Conservation (phyloP, 148 eudicot genomes). For the Agrostemma githago region DNA sequence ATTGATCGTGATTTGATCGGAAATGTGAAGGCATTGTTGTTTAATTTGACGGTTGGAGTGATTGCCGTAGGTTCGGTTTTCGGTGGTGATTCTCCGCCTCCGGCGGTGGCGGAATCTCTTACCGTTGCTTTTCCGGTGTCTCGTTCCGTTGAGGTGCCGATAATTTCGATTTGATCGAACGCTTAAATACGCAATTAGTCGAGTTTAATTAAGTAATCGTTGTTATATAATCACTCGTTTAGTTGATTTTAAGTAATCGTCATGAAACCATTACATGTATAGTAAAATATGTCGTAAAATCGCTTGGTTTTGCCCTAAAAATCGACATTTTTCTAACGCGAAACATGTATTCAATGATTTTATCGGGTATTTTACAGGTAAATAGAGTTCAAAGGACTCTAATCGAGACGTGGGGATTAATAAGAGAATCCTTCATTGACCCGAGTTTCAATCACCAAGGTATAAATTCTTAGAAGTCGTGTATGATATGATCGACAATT, state of each 20-base stretch:
- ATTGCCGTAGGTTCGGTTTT: slow-evolving; percentile 39
- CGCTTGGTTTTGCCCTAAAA: neutral
- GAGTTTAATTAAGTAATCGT: no score
- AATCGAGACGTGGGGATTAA: slow-evolving; percentile 94
- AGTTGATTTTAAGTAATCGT: no score
- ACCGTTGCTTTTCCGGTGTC: slow-evolving; percentile 93
- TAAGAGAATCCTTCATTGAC: slow-evolving; percentile 84
- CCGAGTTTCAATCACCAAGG: slow-evolving; percentile 96
- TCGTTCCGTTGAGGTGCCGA: slow-evolving; percentile 62
- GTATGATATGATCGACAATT: no score
- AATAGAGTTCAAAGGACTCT: slow-evolving; percentile 91
- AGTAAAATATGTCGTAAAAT: no score
- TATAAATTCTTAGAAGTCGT: slow-evolving; percentile 11
- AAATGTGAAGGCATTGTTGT: slow-evolving; percentile 33
- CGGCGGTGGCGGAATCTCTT: slow-evolving; percentile 72
- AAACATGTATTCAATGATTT: no score
- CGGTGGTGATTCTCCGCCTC: slow-evolving; percentile 46
- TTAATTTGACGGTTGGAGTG: slow-evolving; percentile 62
- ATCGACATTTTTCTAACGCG: no score
- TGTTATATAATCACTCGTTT: no score
- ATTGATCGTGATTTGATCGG: neutral
- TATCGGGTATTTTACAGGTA: slow-evolving; percentile 40
- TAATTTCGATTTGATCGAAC: no score
- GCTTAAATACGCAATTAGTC: no score
- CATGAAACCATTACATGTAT: no score